phyloP scores from a whole-genome alignment of 2,329 filamentous ascomycete genomes.

The Zymoseptoria tritici region DNA sequence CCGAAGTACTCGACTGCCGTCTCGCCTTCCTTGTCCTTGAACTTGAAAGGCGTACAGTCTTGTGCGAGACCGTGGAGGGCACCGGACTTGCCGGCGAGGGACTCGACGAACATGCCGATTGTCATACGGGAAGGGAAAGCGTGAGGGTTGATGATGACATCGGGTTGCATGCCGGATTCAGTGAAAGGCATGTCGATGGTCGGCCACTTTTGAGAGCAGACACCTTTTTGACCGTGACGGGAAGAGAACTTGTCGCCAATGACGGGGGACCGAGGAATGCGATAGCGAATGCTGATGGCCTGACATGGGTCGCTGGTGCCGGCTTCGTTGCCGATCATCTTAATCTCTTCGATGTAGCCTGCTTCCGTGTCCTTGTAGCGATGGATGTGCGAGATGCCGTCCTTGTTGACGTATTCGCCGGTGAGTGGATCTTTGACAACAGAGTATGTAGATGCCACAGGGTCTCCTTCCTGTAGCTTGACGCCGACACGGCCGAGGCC shows the following conservation, averaged over 20 bases:
- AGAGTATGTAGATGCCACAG: constrained; percentile 82
- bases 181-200: constrained; percentile 91
- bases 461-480: constrained; percentile 69
- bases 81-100: constrained; percentile 87
- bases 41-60: constrained; percentile 91
- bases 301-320: constrained; percentile 76
- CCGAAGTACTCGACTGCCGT: constrained; percentile 93
- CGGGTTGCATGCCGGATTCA: constrained; percentile 91
- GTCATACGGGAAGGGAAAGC: constrained; percentile 99
- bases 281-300: constrained; percentile 84
- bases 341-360: constrained; percentile 86
- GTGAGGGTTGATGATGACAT: constrained; percentile 98
- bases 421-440: constrained; percentile 68
- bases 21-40: constrained; percentile 69
- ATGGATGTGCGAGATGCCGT: constrained; percentile 77
- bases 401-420: constrained; percentile 73
- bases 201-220: constrained; percentile 93
- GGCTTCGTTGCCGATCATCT: constrained; percentile 76
- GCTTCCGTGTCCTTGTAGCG: constrained; percentile 91
- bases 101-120: constrained; percentile 98
- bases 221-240: constrained; percentile 96
- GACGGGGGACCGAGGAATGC: constrained; percentile 79
- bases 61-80: constrained; percentile 92
- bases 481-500: constrained; percentile 77
- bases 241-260: constrained; percentile 99